phyloP scores from a whole-genome alignment of 208 protist species.

The Leishmania tropica region DNA sequence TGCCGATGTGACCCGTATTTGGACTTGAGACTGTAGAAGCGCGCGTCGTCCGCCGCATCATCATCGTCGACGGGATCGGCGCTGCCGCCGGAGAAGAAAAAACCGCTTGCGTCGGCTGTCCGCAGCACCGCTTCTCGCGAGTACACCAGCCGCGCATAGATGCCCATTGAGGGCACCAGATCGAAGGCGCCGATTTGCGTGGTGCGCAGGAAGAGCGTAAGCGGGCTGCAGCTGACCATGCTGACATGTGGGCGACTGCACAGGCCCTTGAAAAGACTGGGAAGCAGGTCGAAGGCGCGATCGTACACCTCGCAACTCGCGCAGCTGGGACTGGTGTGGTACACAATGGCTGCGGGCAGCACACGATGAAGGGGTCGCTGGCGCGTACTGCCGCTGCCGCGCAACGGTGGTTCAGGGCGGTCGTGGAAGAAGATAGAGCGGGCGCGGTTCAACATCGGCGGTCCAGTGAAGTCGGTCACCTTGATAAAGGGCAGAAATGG shows the following conservation, averaged over 20 bases:
- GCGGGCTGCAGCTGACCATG: conserved; percentile 69
- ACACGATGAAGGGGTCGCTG: conserved; percentile 31
- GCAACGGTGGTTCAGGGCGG: conserved; percentile 2
- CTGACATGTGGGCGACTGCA: conserved; percentile 42
- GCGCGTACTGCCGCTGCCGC: conserved; percentile 6
- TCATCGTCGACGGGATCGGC: background rate
- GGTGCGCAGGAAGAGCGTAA: conserved; percentile 55
- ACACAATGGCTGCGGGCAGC: conserved; percentile 45
- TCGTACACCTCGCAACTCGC: conserved; percentile 38
- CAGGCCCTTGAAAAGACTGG: conserved; percentile 52
- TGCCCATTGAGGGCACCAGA: conserved; percentile 31
- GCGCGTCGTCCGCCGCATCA: conserved; percentile 1
- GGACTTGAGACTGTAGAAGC: conserved; percentile 25
- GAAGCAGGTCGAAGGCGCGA: conserved; percentile 59
- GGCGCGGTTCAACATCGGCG: background rate
- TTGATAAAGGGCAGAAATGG: conserved; percentile 8
- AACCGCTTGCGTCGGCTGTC: conserved; percentile 5
- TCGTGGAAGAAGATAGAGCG: background rate
- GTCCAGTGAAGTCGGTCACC: conserved; percentile 1
- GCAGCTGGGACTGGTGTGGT: conserved; percentile 42
- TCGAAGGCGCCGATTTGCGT: conserved; percentile 17
- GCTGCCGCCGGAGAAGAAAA: background rate
- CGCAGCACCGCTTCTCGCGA: conserved; percentile 20
- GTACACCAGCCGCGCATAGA: conserved; percentile 38
- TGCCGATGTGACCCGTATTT: conserved; percentile 6